Base-by-base conservation (phyloP, 768 basidiomycete species). In the Sarcodon sp. region DNA sequence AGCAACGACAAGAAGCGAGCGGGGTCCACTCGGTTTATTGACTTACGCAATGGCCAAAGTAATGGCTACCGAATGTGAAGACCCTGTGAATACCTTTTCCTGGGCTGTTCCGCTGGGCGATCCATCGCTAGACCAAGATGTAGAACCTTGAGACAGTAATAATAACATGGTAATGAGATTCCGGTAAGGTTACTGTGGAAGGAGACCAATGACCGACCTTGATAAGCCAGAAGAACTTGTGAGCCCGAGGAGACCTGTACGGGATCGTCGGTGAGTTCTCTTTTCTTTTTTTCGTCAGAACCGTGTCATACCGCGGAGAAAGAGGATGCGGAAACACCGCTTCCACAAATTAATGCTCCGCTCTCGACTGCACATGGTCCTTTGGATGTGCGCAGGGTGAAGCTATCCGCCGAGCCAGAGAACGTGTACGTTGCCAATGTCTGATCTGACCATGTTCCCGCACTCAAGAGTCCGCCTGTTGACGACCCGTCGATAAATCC, bases 391-490 rank as follows among this genome's bases (percentile, higher is more conserved):
- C 66, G 66, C 65, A 81, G 66, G 8, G 75, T 79, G 63, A 80
- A 79, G 54, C 71, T 69, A 7, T 66, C 65, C 18, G 67, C 54
- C 13, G 68, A 63, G 33, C 76, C 75, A 7, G 71, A 67, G 31
- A 75, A 50, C 1, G 72, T 72, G 55, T 70, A 74, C 2, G 77
- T 79, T 11, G 77, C 78, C 34, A 72, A 64, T 7, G 77, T 79
- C 58, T 80, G 78, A 9, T 72, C 74, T 7, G 75, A 77, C 76
- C 76, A 79, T 10, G 75, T 79, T n/a, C 76, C 79, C 7, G 55
- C 57, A 2, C 73, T 68, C 36, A 81, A 66, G 27, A 81, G 69
- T 12, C 76, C 78, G 7, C 78, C 78, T 10, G 68, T 55, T 6
- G 63, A 27, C 4, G 21, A 27, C 21, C 21, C 21, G 21, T 4